Conservation (phyloP, 2,329 filamentous ascomycete genomes). For the Cladorrhinum sp. region DNA sequence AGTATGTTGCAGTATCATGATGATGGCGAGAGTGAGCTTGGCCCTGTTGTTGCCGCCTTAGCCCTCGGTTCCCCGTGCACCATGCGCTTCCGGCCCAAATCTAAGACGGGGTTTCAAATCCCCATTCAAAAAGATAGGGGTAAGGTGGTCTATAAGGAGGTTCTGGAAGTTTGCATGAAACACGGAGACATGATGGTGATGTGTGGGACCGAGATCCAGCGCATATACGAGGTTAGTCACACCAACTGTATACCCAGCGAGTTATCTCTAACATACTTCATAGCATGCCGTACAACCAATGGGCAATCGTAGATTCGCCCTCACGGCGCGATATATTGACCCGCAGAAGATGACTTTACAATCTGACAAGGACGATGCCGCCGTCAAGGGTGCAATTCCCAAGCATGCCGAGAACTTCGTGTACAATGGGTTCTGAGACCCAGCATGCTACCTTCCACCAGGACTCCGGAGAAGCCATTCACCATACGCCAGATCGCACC, state of each 20-base stretch:
- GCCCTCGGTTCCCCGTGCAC: constrained; percentile 56
- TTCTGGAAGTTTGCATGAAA: constrained; percentile 44
- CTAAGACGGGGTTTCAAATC: constrained; percentile 27
- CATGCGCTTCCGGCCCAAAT: constrained; percentile 59
- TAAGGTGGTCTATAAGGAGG: constrained; percentile 30
- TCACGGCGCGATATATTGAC: constrained; percentile 54
- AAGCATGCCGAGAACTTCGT: constrained; percentile 26
- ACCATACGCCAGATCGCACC: not conserved
- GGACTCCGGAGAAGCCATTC: too few species aligned
- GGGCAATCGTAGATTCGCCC: constrained; percentile 52
- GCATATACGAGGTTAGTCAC: constrained; percentile 50
- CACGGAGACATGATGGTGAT: constrained; percentile 66
- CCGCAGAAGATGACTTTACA: constrained; percentile 38
- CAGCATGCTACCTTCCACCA: not conserved
- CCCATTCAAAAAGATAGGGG: constrained; percentile 4
- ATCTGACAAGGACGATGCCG: constrained; percentile 29
- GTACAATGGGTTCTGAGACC: constrained; percentile 18
- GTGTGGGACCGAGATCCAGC: constrained; percentile 58
- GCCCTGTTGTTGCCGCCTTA: constrained; percentile 60
- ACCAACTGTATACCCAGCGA: not conserved
- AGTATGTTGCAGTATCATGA: constrained; percentile 54
- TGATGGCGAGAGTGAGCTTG: constrained; percentile 62
- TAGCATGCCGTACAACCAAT: constrained; percentile 52
- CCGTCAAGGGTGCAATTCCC: constrained; percentile 36
- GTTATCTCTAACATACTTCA: constrained; percentile 23